Evolutionary conservation across 345 rosid species (phyloP), one percentile per base, ranked within the genome.

Genomic region (Viola odorata): DNA sequence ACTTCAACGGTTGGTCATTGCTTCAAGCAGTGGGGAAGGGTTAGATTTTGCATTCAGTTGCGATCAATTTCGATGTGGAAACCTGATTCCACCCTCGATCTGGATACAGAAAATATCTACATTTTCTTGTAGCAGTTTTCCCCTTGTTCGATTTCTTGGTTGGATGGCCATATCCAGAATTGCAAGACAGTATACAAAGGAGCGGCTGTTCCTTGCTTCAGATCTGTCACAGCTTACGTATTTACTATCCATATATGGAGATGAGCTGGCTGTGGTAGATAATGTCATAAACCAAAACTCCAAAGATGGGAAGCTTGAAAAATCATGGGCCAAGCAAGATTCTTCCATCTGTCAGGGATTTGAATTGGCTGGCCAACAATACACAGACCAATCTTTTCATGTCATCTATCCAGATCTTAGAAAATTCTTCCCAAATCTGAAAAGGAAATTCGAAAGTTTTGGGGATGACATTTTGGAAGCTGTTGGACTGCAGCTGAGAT

Each of bases 111-210:
- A 70, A 75, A 82, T 85, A 78, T 57, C 84, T 14, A 52, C 68
- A 60, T 86, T 88, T 82, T 82, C 92, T 67, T 57, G 39, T 47
- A 82, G 74, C 82, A 66, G 78, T 68, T 84, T 78, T 12, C 82
- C 90, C 47, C 81, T 82, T 66, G 91, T 84, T 38, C 84, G 88
- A 36, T 88, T 84, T 77, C 81, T 88, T 69, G 96, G 96, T 57
- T 88, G 96, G 96, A 88, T 88, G 96, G 96, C 88, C 45, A 65
- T 88, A 72, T 85, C 92, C 65, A 82, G 85, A 50, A 72, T 68
- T 63, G 86, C 92, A 44, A 77, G 80, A 70, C 82, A 73, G 68
- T 85, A 76, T 75, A 58, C 69, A 37, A 76, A 67, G 69, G 85
- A 84, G 59, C 79, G 69, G 8, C 66, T 79, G 64, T 84, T 75